These are phyloP conservation scores for Symbiotaphrina buchneri DNA, from an alignment of 495 filamentous ascomycete species.

Conservation along the genomic window DNA sequence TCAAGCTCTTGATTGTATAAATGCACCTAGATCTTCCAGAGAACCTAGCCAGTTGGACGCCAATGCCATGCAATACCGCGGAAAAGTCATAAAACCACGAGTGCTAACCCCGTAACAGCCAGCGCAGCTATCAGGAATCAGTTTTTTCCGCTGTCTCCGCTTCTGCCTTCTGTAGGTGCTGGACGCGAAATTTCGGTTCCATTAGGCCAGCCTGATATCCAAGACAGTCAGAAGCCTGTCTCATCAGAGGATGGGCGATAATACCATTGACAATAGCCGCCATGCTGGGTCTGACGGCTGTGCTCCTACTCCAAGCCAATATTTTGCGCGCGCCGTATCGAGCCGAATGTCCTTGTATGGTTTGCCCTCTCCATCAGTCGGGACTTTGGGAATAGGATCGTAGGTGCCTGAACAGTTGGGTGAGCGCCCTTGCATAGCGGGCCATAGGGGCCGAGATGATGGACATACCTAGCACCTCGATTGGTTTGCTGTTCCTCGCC, in stretches of 20 bases:
- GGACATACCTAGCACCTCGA: conserved; percentile 57
- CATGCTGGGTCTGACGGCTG: conserved; percentile 79
- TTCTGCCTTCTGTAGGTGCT: conserved; percentile 6
- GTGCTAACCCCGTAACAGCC: too few species aligned
- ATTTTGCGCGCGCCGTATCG: conserved; percentile 59
- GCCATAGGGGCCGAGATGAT: not conserved
- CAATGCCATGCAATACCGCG: too few species aligned
- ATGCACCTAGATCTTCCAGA: too few species aligned
- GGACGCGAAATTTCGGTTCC: conserved; percentile 8
- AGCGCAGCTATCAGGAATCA: too few species aligned
- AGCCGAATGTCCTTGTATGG: conserved; percentile 81
- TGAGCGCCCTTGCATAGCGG: not conserved
- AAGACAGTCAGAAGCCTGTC: not conserved
- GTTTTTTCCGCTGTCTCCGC: too few species aligned
- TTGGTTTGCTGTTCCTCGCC: conserved; percentile 61
- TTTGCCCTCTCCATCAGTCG: conserved; percentile 40
- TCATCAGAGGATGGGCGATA: conserved; percentile 7
- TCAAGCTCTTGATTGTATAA: too few species aligned
- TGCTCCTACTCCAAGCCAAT: conserved; percentile 93
- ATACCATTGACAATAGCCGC: conserved; percentile 69
- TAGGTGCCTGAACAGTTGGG: conserved; percentile 37
- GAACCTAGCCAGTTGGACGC: too few species aligned
- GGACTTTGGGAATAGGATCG: conserved; percentile 65
- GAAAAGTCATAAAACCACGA: too few species aligned
- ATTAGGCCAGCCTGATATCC: conserved; percentile 4